phyloP scores from a whole-genome alignment of 371 early-diverging fungal genomes.

The Mortierella polycephala region DNA sequence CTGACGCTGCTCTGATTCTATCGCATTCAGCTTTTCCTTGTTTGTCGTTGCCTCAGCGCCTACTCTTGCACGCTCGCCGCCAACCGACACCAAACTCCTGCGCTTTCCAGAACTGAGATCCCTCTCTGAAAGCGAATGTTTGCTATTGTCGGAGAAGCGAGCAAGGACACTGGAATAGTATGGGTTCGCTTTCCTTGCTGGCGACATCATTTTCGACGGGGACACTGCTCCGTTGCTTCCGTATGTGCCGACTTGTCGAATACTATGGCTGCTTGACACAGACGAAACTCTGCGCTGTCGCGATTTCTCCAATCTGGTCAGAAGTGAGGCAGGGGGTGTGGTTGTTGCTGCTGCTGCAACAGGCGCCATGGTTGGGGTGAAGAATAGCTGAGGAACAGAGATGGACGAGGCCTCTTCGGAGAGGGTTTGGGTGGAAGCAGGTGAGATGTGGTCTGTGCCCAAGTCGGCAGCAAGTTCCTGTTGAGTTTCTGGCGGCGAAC shows the following conservation, averaged over 20 bases:
- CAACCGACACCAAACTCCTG: conserved; percentile 35
- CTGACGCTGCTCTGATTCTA: conserved; percentile 1
- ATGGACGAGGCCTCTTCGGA: conserved; percentile 1
- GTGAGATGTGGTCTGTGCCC: not conserved
- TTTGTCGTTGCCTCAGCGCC: conserved; percentile 25
- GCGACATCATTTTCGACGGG: conserved; percentile 38
- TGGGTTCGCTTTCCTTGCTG: conserved; percentile 49
- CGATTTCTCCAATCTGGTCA: conserved; percentile 20
- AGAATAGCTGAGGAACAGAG: conserved; percentile 5
- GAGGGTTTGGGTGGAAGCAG: not conserved
- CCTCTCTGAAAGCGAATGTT: conserved; percentile 32
- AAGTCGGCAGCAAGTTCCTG: too few relatives aligned
- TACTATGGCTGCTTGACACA: conserved; percentile 49
- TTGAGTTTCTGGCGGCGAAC: too few relatives aligned
- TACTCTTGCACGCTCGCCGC: conserved; percentile 35
- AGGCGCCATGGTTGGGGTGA: not conserved
- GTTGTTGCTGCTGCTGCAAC: conserved; percentile 8
- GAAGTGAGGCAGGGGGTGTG: conserved; percentile 23
- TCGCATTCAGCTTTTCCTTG: conserved; percentile 14
- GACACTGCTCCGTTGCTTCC: conserved; percentile 18
- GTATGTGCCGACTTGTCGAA: conserved; percentile 50
- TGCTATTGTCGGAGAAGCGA: conserved; percentile 38
- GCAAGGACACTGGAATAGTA: conserved; percentile 51
- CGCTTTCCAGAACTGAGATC: conserved; percentile 30
- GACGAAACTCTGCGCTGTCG: conserved; percentile 53